Base-by-base conservation (phyloP, 2,329 filamentous ascomycete genomes). In the Scedosporium apiospermum region DNA sequence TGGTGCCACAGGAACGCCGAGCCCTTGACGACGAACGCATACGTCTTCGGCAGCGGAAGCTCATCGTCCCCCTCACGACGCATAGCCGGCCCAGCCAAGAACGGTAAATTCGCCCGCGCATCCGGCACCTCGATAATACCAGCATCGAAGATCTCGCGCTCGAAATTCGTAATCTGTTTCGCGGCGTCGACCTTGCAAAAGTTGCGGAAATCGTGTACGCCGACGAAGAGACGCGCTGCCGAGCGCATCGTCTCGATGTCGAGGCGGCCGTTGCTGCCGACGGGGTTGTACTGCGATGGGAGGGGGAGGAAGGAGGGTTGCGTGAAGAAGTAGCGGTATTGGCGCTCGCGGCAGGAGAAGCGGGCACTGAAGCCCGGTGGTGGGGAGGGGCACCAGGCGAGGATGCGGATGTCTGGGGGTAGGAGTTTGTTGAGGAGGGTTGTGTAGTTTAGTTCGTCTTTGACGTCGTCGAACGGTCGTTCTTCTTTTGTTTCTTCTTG, bases 1-100 rank as follows among this genome's bases (percentile, higher is more conserved):
- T 99, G 95, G 76, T 99, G 95, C 95, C 95, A 99, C 57, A 99
- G 77, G 74, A 99, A 99, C 1, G 93, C 95, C 6, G 89, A 92
- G 21, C 95, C 95, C 67, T 93, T 86, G 49, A 99, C 86, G 63
- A 88, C 88, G 74, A 99, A 96, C 65, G 88, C 88, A 77, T 96
- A 98, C 14, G 97, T 83, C 70, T 91, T 90, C 6, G 86, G 82
- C 10, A 30, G 44, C 62, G 74, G 70, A 5, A 64, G 65, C 0
- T 63, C 68, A 6, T 44, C 65, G 4, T 64, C 63, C 12, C 55
- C 26, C n/a, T 18, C 44, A 60, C 64, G 18, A 64, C 41, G 63
- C 41, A 64, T 65, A 62, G 63, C 70, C 44, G 62, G 76, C 72
- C 68, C 75, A 66, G 70, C 77, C 2, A 89, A 75, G 69, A 85